Base-by-base conservation (phyloP, 208 protist genomes). In the Leptomonas seymouri region DNA sequence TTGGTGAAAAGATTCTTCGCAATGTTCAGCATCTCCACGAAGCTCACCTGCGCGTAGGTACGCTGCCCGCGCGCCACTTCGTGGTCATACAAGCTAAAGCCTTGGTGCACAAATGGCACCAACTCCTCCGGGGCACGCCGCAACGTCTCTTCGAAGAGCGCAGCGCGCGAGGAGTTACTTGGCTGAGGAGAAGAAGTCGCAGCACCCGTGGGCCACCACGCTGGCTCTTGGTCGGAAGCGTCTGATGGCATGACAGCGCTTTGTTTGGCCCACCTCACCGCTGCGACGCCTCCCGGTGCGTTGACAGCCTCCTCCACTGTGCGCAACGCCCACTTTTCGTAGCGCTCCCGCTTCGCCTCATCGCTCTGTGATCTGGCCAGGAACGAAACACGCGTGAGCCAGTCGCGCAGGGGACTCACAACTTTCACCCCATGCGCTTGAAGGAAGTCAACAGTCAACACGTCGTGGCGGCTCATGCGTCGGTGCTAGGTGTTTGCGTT, bases 21-120 rank as follows among this genome's bases (percentile, higher is more conserved):
- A 25, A 86, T 80, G 39, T 86, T 82, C 45, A 92, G 60, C 64
- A 96, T 82, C 23, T 90, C 85, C 11, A 93, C 55, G 31, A 92
- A 85, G 14, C 76, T 85, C n/a, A 90, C 71, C n/a, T 77, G 60
- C 20, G 80, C 70, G 71, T 93, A 93, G 21, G 48, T 75, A 28
- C 80, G 75, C 62, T 71, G 84, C 14, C 78, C 78, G 6, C 51
- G 50, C 16, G 57, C 59, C 28, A 95, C 90, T 25, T 95, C 90
- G 8, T 44, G 42, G 77, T 95, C 90, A 63, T 84, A 84, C 14
- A 85, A 70, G 21, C 54, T 56, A 60, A 96, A 91, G 18, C 84
- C 91, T 46, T 89, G 77, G 12, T 58, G 30, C 31, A 94, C 74
- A 69, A 87, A 90, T 2, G 86, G 71, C 54, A 67, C 67, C 39